Percentiles rank a stretch among this genome's conserved stretches.
Evolutionary conservation across 2,329 filamentous ascomycete species (phyloP).

Genomic region (Mycocentrospora acerina): DNA sequence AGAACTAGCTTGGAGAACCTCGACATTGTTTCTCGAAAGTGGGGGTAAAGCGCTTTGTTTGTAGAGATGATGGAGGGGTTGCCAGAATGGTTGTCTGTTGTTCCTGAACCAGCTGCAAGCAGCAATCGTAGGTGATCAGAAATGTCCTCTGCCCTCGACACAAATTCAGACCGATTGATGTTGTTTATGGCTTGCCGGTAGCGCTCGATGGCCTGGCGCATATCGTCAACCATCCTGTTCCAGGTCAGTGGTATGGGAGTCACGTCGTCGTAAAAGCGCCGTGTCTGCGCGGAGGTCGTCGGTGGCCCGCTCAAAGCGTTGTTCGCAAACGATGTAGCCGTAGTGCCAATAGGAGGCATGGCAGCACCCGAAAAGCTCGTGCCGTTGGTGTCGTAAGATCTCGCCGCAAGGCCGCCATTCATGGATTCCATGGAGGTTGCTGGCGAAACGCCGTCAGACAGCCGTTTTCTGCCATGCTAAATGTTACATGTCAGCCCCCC

Average conservation of each 20-base stretch:
- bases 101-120: constrained; percentile 92
- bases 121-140: constrained; percentile 92
- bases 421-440: constrained; percentile 91
- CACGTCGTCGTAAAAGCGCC: constrained; percentile 90
- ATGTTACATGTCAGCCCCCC: constrained; percentile 16
- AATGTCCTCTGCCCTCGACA: constrained; percentile 93
- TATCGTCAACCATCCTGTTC: constrained; percentile 87
- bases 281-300: constrained; percentile 61
- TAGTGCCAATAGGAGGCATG: constrained; percentile 53
- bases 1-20: constrained; percentile 99
- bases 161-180: constrained; percentile 84
- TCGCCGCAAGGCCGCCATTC: constrained; percentile 65
- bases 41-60: constrained; percentile 94
- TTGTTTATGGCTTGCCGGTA: constrained; percentile 89
- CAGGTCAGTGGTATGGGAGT: constrained; percentile 79
- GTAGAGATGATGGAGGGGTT: constrained; percentile 99
- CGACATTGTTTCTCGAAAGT: constrained; percentile 99
- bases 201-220: constrained; percentile 84
- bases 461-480: constrained; percentile 54
- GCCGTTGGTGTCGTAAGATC: constrained; percentile 48
- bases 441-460: constrained; percentile 73
- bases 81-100: constrained; percentile 97
- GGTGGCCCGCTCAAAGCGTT: constrained; percentile 46
- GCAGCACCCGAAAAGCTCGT: constrained; percentile 50
- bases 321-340: constrained; percentile 57